Conservation (phyloP, 129 eudicot species). For the Centrapalus pauciflorus region DNA sequence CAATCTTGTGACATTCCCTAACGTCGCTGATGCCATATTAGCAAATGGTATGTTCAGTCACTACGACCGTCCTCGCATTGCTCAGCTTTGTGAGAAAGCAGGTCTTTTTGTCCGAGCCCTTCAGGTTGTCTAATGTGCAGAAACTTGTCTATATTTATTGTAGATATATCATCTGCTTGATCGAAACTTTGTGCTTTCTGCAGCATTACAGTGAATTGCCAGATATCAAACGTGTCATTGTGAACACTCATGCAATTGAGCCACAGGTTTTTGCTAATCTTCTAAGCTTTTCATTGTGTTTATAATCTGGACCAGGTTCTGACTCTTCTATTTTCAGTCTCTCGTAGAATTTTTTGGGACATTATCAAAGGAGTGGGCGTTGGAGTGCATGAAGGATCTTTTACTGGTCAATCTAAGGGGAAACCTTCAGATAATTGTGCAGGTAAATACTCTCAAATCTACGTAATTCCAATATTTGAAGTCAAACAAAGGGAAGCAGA, state of each 20-base stretch:
- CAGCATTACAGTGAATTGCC: slow-evolving; percentile 92
- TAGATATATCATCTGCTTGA: not conserved
- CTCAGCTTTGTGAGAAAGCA: slow-evolving; percentile 98
- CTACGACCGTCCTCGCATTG: slow-evolving; percentile 94
- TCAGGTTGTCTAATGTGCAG: slow-evolving; percentile 44
- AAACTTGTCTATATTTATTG: not conserved
- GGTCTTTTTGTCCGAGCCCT: slow-evolving; percentile 94
- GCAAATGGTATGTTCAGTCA: slow-evolving; percentile 98
- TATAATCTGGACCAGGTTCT: slow-evolving; percentile 2
- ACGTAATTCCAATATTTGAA: not conserved
- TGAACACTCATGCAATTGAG: slow-evolving; percentile 98
- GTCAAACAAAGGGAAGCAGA: not conserved
- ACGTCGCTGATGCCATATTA: slow-evolving; percentile 97
- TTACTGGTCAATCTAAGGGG: slow-evolving; percentile 91
- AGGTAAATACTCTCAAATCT: slow-evolving; percentile 40
- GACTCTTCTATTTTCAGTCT: slow-evolving; percentile 46
- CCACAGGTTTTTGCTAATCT: slow-evolving; percentile 69
- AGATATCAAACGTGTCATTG: slow-evolving; percentile 94
- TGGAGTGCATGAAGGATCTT: slow-evolving; percentile 99
- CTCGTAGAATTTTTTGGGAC: slow-evolving; percentile 98
- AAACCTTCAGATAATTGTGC: slow-evolving; percentile 97
- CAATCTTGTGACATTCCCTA: slow-evolving; percentile 96
- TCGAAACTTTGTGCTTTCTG: slow-evolving; percentile 11
- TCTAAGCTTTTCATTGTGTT: not conserved
- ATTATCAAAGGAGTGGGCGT: slow-evolving; percentile 87